Conservation (phyloP, 768 basidiomycete species). For the Agaricus blazei region DNA sequence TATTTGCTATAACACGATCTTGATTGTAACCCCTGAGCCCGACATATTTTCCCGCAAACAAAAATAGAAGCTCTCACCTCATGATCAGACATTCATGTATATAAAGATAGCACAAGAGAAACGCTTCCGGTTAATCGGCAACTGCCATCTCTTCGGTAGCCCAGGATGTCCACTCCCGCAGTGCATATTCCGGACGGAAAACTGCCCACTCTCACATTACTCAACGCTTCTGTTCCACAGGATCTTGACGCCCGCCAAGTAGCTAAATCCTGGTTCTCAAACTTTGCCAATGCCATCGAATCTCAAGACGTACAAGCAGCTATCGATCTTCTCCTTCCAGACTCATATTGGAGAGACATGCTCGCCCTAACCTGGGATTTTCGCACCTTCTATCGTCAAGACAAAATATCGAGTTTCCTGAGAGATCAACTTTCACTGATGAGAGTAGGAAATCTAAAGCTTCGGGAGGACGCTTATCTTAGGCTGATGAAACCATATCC, state of each 20-base stretch:
- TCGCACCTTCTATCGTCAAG: slow-evolving; percentile 35
- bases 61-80: too few species aligned
- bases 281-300: slow-evolving; percentile 14
- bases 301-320: slow-evolving; percentile 14
- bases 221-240: slow-evolving; percentile 16
- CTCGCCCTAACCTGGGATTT: slow-evolving; percentile 50
- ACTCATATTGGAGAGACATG: slow-evolving; percentile 44
- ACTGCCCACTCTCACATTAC: slow-evolving; percentile 23
- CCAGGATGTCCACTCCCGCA: neutral
- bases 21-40: too few species aligned
- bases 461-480: slow-evolving; percentile 16
- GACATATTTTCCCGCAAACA: too few species aligned
- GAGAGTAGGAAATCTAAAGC: slow-evolving; percentile 23
- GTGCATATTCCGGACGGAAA: slow-evolving; percentile 6
- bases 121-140: neutral
- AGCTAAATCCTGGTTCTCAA: slow-evolving; percentile 23
- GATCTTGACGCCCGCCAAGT: slow-evolving; percentile 18
- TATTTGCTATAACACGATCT: too few species aligned
- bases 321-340: slow-evolving; percentile 16
- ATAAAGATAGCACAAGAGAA: neutral
- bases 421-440: slow-evolving; percentile 28
- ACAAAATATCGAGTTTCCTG: slow-evolving; percentile 34
- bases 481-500: slow-evolving; percentile 4
- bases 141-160: neutral
- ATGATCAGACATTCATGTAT: too few species aligned